Conservation (phyloP, 2,329 filamentous ascomycete species). For the Aspergillus glaucus region DNA sequence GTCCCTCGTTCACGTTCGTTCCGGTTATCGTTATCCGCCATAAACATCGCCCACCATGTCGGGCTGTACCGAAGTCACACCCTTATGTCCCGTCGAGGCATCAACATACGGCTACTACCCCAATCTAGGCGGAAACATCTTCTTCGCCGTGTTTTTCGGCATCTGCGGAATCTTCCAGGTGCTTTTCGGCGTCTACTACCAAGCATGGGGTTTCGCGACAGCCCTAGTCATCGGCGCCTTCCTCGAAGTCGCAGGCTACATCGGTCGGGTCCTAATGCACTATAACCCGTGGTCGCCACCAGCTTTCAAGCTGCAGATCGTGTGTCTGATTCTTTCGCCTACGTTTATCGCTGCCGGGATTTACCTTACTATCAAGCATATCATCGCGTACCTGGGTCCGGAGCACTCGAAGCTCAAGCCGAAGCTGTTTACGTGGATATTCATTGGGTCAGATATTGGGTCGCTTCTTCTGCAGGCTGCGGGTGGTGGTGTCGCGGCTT, state of each 20-base stretch:
- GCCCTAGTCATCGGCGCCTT: slow-evolving; percentile 45
- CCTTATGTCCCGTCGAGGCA: slow-evolving; percentile 39
- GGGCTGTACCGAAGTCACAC: slow-evolving; percentile 30
- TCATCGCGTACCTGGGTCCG: slow-evolving; percentile 51
- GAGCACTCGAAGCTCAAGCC: slow-evolving; percentile 44
- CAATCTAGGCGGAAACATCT: slow-evolving; percentile 44
- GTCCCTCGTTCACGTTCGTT: neutral
- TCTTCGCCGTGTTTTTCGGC: slow-evolving; percentile 49
- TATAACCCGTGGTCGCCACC: slow-evolving; percentile 45
- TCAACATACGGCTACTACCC: slow-evolving; percentile 52
- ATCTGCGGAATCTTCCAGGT: slow-evolving; percentile 45
- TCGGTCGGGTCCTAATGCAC: slow-evolving; percentile 49
- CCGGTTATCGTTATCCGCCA: neutral
- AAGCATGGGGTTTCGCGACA: slow-evolving; percentile 52
- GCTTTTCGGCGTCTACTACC: slow-evolving; percentile 44
- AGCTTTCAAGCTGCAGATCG: slow-evolving; percentile 51
- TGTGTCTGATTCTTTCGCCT: slow-evolving; percentile 51
- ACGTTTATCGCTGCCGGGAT: slow-evolving; percentile 52
- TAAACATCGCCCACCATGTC: slow-evolving; percentile 6
- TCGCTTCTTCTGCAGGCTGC: slow-evolving; percentile 55
- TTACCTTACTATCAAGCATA: slow-evolving; percentile 52
- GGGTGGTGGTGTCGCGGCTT: slow-evolving; percentile 53
- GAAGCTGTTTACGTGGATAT: slow-evolving; percentile 52
- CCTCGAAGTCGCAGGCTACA: slow-evolving; percentile 52
- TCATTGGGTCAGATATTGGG: slow-evolving; percentile 54